Evolutionary conservation across 2,329 filamentous ascomycete genomes (phyloP).

Genomic region (Colletotrichum ledebouriae): DNA sequence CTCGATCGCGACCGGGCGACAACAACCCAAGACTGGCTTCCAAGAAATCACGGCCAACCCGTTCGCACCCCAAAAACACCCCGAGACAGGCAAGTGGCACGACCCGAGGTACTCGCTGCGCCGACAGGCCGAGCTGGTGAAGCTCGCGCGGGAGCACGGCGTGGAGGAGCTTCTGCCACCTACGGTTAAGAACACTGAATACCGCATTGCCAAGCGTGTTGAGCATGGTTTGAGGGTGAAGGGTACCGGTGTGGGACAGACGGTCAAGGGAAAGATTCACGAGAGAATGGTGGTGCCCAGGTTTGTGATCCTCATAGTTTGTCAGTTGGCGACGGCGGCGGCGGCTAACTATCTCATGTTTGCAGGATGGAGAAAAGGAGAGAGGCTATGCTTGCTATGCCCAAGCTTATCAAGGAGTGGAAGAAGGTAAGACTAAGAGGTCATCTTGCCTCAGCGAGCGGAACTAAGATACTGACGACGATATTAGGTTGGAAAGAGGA

Average conservation of each 20-base stretch:
- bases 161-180: slow-evolving; percentile 85
- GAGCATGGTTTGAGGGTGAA: slow-evolving; percentile 87
- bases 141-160: slow-evolving; percentile 82
- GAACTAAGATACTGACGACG: slow-evolving; percentile 53
- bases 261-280: slow-evolving; percentile 94
- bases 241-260: slow-evolving; percentile 92
- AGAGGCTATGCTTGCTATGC: slow-evolving; percentile 96
- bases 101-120: slow-evolving; percentile 86
- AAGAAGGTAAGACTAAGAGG: slow-evolving; percentile 78
- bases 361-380: slow-evolving; percentile 85
- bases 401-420: slow-evolving; percentile 90
- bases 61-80: slow-evolving; percentile 84
- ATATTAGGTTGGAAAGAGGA: slow-evolving; percentile 64
- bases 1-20: slow-evolving; percentile 64
- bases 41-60: slow-evolving; percentile 77
- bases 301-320: slow-evolving; percentile 58
- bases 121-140: slow-evolving; percentile 90
- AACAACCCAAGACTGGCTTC: slow-evolving; percentile 62
- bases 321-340: background rate
- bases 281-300: slow-evolving; percentile 86
- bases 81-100: slow-evolving; percentile 84
- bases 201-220: slow-evolving; percentile 77
- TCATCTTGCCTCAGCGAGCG: background rate
- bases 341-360: slow-evolving; percentile 49
- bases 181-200: slow-evolving; percentile 80